A percentile compares a stretch with the other conserved stretches of the same genome.
These are phyloP conservation scores for Gracilaria domingensis DNA, from an alignment of 23 red algal genomes.

Conservation along the genomic window DNA sequence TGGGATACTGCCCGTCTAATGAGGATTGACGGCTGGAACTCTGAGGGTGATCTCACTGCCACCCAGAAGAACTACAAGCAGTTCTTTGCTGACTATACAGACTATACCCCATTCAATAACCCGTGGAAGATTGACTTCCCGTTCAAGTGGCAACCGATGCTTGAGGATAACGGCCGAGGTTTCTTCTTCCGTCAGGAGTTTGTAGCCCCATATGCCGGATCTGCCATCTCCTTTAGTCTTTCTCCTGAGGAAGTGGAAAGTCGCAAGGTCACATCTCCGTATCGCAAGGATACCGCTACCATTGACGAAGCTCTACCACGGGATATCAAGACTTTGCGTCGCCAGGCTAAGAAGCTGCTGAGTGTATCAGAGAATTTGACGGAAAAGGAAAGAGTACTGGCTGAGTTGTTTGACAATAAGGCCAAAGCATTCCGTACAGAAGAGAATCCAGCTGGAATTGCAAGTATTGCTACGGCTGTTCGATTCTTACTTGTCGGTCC, in stretches of 20 bases:
- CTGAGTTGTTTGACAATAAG: constrained; percentile 42
- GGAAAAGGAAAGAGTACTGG: background rate
- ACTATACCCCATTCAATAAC: constrained; percentile 9
- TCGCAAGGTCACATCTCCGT: background rate
- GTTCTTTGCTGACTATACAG: constrained; percentile 22
- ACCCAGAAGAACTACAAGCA: background rate
- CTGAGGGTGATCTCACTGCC: constrained; percentile 9
- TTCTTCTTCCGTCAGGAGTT: constrained; percentile 32
- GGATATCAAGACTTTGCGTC: background rate
- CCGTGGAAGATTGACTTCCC: constrained; percentile 4
- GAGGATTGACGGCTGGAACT: constrained; percentile 24
- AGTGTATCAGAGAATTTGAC: background rate
- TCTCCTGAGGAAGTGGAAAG: background rate
- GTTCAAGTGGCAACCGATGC: constrained; percentile 47
- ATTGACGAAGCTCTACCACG: background rate
- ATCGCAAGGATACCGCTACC: background rate
- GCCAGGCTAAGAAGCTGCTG: background rate
- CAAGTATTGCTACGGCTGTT: background rate
- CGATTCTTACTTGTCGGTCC: background rate
- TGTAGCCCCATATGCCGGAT: constrained; percentile 22
- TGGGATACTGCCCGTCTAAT: constrained; percentile 11
- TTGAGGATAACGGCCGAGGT: constrained; percentile 17
- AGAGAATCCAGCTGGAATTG: background rate
- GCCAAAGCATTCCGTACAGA: background rate
- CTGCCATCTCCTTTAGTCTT: constrained; percentile 17